Evolutionary conservation across 192 early-diverging fungal species (phyloP).

Genomic region (Coemansia interrupta): DNA sequence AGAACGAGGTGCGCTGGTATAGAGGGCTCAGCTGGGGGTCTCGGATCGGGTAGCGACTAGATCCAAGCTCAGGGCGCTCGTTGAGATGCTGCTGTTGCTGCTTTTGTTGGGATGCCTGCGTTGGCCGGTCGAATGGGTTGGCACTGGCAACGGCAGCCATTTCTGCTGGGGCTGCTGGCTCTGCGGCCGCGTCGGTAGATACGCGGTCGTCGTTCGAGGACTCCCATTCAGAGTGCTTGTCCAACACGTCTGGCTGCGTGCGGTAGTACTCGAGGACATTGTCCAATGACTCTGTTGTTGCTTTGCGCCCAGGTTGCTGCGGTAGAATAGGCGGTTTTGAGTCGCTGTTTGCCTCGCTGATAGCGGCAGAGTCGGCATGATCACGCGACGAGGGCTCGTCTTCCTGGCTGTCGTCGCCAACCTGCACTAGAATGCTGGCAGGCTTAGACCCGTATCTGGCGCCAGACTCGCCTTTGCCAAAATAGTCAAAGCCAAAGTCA

Average conservation of each 20-base stretch:
- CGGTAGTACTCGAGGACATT: slow-evolving; percentile 52
- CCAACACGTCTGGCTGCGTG: slow-evolving; percentile 11
- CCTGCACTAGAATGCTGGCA: slow-evolving; percentile 38
- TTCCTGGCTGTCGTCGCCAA: slow-evolving; percentile 31
- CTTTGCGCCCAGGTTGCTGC: slow-evolving; percentile 24
- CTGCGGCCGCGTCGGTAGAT: background rate
- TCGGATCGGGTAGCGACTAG: slow-evolving; percentile 15
- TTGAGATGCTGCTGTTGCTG: background rate
- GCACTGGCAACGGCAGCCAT: background rate
- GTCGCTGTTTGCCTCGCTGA: no score
- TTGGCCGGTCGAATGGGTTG: background rate
- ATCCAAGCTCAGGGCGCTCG: slow-evolving; percentile 8
- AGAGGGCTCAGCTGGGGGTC: slow-evolving; percentile 18
- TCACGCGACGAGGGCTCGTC: background rate
- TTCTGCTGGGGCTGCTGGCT: background rate
- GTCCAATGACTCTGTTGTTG: slow-evolving; percentile 43
- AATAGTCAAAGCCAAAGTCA: slow-evolving; percentile 5
- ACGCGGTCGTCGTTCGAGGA: background rate
- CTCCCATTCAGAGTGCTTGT: slow-evolving; percentile 4
- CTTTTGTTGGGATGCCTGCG: background rate
- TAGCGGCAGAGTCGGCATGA: background rate
- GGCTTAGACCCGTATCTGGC: slow-evolving; percentile 21
- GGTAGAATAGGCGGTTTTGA: no score
- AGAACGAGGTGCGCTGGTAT: slow-evolving; percentile 37
- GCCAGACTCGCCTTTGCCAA: slow-evolving; percentile 3